Evolutionary conservation across 1,284 basidiomycete genomes (phyloP).

Genomic region (Vanrija pseudolonga): DNA sequence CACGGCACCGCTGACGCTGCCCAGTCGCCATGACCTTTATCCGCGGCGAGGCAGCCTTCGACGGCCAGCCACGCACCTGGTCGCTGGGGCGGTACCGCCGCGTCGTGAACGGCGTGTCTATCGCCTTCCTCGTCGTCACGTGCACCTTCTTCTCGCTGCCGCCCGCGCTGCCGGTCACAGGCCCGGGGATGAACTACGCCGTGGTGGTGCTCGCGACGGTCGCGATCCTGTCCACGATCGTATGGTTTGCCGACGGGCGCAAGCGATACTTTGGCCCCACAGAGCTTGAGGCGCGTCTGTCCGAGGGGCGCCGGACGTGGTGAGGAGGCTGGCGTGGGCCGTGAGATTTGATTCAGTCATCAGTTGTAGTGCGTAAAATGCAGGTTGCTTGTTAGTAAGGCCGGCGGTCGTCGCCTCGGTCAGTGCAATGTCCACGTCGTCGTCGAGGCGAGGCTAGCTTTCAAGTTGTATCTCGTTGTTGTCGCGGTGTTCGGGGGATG

Average conservation of each 20-base stretch:
- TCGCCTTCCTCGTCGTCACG: constrained; percentile 50
- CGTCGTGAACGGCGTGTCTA: constrained; percentile 42
- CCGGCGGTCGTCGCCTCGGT: too few species aligned
- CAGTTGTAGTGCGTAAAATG: too few species aligned
- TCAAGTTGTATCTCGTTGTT: too few species aligned
- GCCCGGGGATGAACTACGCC: constrained; percentile 51
- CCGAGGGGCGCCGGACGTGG: neutral
- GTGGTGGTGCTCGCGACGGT: constrained; percentile 42
- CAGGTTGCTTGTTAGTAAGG: too few species aligned
- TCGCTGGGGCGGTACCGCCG: constrained; percentile 38
- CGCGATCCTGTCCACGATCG: constrained; percentile 35
- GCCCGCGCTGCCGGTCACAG: constrained; percentile 47
- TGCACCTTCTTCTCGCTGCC: constrained; percentile 55
- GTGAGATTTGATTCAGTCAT: too few species aligned
- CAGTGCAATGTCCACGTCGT: too few species aligned
- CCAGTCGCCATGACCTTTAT: constrained; percentile 43
- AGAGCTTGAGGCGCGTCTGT: constrained; percentile 33
- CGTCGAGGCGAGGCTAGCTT: too few species aligned
- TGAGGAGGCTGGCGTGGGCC: neutral
- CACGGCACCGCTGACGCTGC: neutral
- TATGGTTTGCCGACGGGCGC: constrained; percentile 45
- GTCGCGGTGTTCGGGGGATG: too few species aligned
- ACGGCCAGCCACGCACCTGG: constrained; percentile 36
- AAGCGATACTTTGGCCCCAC: constrained; percentile 47
- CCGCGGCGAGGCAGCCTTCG: constrained; percentile 48